A percentile compares a stretch with the other conserved stretches of the same genome.
phyloP scores from a whole-genome alignment of 768 basidiomycete species.

The Terana coerulea region DNA sequence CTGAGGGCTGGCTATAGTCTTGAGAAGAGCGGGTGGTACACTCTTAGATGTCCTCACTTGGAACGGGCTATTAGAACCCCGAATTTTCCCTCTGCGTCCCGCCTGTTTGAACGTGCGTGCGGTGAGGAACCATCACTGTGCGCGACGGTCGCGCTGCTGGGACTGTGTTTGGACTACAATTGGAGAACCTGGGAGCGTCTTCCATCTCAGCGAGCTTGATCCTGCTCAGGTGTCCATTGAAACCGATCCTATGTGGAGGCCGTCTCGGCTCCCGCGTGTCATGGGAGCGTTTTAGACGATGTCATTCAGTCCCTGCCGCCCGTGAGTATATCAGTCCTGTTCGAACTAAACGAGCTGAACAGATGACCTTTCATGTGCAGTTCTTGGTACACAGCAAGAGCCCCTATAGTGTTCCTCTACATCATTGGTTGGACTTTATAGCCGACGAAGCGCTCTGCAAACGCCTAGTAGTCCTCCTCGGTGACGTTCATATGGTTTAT shows the following conservation, averaged over 20 bases:
- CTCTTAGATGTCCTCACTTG: too few species aligned
- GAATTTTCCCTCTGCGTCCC: too few species aligned
- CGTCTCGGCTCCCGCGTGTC: background rate
- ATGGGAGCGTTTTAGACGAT: conserved; percentile 5
- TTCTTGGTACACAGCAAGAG: background rate
- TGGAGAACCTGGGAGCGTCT: background rate
- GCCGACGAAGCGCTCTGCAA: background rate
- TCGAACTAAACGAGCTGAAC: background rate
- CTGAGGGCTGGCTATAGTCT: too few species aligned
- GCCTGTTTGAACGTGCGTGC: too few species aligned
- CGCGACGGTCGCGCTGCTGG: too few species aligned
- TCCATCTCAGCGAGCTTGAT: background rate
- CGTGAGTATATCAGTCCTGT: conserved; percentile 10
- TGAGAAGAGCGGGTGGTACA: too few species aligned
- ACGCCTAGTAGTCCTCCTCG: background rate
- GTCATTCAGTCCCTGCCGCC: conserved; percentile 4
- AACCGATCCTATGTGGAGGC: conserved; percentile 5
- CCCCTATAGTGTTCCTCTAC: background rate
- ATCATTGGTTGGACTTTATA: conserved; percentile 1
- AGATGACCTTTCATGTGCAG: conserved; percentile 6
- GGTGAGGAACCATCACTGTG: too few species aligned
- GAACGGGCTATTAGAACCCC: too few species aligned
- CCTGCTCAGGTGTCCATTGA: conserved; percentile 3
- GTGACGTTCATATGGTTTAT: background rate
- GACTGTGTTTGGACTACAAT: too few species aligned